Evolutionary conservation across 1,284 basidiomycete species (phyloP).

Genomic region (Tilletia horrida): DNA sequence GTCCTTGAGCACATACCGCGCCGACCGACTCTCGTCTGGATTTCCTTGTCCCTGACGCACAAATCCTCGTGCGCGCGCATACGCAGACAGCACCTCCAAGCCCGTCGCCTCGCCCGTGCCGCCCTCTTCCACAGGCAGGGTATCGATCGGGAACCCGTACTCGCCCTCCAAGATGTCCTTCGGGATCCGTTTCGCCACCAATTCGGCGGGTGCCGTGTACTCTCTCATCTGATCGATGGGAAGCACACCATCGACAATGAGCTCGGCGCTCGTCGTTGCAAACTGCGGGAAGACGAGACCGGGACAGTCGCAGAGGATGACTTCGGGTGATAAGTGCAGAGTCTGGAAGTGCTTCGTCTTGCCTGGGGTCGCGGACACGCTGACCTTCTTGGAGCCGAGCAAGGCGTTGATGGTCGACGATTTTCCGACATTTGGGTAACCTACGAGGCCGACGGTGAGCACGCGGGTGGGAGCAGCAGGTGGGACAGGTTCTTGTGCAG

Average conservation of each 20-base stretch:
- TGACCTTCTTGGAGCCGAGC: conserved; percentile 53
- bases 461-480: neutral
- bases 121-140: conserved; percentile 72
- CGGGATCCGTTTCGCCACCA: conserved; percentile 78
- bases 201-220: conserved; percentile 77
- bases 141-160: conserved; percentile 80
- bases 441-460: conserved; percentile 67
- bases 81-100: conserved; percentile 78
- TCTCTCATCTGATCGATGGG: conserved; percentile 98
- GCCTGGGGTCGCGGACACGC: conserved; percentile 58
- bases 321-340: conserved; percentile 79
- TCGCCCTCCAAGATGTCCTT: conserved; percentile 79
- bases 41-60: conserved; percentile 91
- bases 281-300: conserved; percentile 98
- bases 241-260: conserved; percentile 93
- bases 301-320: conserved; percentile 96
- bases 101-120: conserved; percentile 74
- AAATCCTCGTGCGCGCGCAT: conserved; percentile 71
- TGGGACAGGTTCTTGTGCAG: neutral
- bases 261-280: conserved; percentile 66
- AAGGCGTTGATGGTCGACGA: conserved; percentile 54
- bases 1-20: conserved; percentile 91
- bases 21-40: conserved; percentile 91
- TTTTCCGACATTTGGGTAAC: conserved; percentile 63
- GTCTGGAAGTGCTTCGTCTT: conserved; percentile 99